phyloP scores from a whole-genome alignment of 73 alveolate species.

The Paramecium caudatum region DNA sequence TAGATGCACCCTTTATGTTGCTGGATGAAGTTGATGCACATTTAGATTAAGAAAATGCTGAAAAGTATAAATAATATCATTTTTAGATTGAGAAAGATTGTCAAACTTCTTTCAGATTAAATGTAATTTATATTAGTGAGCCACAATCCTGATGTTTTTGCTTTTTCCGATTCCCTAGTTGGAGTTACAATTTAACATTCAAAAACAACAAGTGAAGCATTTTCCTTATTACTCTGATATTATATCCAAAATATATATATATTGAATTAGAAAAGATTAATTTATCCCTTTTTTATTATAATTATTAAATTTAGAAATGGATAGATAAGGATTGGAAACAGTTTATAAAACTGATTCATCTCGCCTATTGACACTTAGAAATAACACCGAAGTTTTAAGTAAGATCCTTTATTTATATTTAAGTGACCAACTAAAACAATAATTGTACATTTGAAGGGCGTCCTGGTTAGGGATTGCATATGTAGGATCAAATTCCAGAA shows the following conservation, averaged over 20 bases:
- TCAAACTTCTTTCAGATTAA: not conserved
- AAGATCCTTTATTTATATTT: not conserved
- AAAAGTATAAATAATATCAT: not conserved
- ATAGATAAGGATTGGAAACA: constrained; percentile 35
- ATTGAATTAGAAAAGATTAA: not conserved
- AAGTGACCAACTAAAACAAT: not conserved
- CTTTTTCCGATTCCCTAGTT: constrained; percentile 31
- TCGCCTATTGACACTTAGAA: constrained; percentile 28
- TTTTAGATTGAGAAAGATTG: constrained; percentile 14
- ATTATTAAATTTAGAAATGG: not conserved
- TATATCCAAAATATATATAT: not conserved
- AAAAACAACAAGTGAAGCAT: constrained; percentile 58
- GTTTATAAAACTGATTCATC: constrained; percentile 37
- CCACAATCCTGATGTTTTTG: constrained; percentile 64
- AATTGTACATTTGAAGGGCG: not conserved
- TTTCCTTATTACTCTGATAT: constrained; percentile 42
- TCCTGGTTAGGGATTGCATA: not conserved
- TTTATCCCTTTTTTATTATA: not conserved
- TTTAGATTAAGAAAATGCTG: constrained; percentile 86
- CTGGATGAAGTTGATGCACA: constrained; percentile 97
- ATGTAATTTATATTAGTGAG: constrained; percentile 31
- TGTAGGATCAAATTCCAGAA: not conserved
- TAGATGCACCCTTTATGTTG: constrained; percentile 86
- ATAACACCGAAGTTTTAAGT: constrained; percentile 45
- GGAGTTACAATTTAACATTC: constrained; percentile 39